Percentiles rank a stretch among this genome's conserved stretches.
phyloP scores from a whole-genome alignment of 2,329 filamentous ascomycete species.

The Didymella arachidicola region DNA sequence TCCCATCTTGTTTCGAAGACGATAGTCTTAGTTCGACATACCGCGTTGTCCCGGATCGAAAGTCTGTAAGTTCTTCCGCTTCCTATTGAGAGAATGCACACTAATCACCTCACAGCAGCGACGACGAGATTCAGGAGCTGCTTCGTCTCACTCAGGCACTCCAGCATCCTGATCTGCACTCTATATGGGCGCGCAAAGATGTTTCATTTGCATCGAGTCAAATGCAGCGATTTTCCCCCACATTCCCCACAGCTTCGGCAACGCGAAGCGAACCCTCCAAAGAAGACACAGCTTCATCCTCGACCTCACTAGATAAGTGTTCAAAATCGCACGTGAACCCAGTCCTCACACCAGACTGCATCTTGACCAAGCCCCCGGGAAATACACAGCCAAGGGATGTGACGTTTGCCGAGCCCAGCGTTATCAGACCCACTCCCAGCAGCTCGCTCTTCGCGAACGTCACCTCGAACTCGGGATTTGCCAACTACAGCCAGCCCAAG shows the following conservation, averaged over 20 bases:
- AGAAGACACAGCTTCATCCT: no score
- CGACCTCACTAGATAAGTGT: not conserved
- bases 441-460: not conserved
- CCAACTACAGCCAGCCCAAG: not conserved
- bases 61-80: constrained; percentile 1
- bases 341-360: not conserved
- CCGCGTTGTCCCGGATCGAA: not conserved
- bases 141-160: constrained; percentile 3
- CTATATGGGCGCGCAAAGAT: not conserved
- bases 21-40: not conserved
- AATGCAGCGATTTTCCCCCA: not conserved
- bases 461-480: not conserved
- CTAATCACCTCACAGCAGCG: constrained; percentile 3
- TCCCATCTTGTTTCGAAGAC: not conserved
- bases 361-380: not conserved
- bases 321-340: not conserved
- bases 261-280: not conserved
- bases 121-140: not conserved
- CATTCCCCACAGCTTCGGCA: not conserved
- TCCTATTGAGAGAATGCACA: no score
- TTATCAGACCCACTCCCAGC: not conserved
- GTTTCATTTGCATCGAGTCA: not conserved
- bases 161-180: not conserved
- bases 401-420: constrained; percentile 5
- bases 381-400: not conserved